Conservation (phyloP, 116 monocot species). For the Zostera marina region DNA sequence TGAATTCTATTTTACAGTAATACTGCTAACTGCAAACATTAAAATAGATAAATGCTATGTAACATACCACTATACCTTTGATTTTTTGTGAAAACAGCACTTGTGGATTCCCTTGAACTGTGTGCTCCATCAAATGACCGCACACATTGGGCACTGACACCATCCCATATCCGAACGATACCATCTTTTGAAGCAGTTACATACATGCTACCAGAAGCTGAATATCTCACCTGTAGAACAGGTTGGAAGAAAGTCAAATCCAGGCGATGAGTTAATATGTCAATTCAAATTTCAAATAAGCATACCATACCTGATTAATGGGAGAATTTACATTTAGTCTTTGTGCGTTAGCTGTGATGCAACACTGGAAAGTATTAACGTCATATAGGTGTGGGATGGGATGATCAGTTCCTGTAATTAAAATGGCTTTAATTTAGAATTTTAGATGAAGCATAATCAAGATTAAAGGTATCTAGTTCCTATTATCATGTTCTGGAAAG, state of each 20-base stretch:
- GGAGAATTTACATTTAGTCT: constrained; percentile 44
- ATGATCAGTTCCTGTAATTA: constrained; percentile 74
- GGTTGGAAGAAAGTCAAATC: too few species aligned
- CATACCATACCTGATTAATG: constrained; percentile 86
- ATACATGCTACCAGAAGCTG: constrained; percentile 55
- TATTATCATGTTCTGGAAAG: background rate
- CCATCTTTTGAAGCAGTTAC: constrained; percentile 96
- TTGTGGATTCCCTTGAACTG: constrained; percentile 54
- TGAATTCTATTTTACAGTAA: background rate
- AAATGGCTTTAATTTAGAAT: background rate
- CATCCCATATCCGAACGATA: constrained; percentile 66
- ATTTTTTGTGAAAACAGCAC: constrained; percentile 78
- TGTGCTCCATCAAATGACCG: constrained; percentile 61
- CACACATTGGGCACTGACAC: constrained; percentile 55
- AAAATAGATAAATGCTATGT: background rate
- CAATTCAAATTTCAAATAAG: background rate
- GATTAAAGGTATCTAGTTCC: too few species aligned
- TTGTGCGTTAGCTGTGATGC: constrained; percentile 51
- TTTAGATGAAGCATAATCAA: background rate
- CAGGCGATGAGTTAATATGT: background rate
- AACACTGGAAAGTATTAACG: constrained; percentile 89
- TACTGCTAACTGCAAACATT: background rate
- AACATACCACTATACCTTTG: constrained; percentile 32
- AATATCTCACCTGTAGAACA: constrained; percentile 52
- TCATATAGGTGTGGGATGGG: constrained; percentile 82